Evolutionary conservation across 176 grass and related monocot species (phyloP).

Genomic region (Triticum dicoccoides): DNA sequence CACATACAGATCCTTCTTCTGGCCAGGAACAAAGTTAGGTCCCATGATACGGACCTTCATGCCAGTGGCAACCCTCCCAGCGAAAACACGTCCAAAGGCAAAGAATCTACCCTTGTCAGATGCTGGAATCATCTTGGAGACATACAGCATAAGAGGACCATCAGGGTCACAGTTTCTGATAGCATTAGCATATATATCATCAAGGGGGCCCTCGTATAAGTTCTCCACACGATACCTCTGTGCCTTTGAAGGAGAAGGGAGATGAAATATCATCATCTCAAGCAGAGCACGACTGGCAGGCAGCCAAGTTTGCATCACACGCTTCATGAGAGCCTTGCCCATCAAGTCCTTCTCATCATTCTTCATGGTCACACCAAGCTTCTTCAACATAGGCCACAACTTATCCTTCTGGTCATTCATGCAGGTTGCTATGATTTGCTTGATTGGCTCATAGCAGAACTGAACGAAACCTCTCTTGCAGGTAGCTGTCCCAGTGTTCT

Average conservation of each 20-base stretch:
- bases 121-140: slow-evolving; percentile 91
- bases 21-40: slow-evolving; percentile 78
- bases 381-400: slow-evolving; percentile 84
- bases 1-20: slow-evolving; percentile 81
- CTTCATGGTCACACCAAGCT: slow-evolving; percentile 72
- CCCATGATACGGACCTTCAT: slow-evolving; percentile 90
- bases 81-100: slow-evolving; percentile 80
- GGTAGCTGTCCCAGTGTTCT: slow-evolving; percentile 54
- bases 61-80: slow-evolving; percentile 64
- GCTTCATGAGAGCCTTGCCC: slow-evolving; percentile 83
- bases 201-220: slow-evolving; percentile 68
- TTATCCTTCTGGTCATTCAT: slow-evolving; percentile 89
- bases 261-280: slow-evolving; percentile 87
- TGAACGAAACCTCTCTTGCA: slow-evolving; percentile 89
- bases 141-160: slow-evolving; percentile 80
- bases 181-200: slow-evolving; percentile 71
- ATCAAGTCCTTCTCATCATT: slow-evolving; percentile 65
- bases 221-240: slow-evolving; percentile 85
- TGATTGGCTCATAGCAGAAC: slow-evolving; percentile 84
- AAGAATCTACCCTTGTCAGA: slow-evolving; percentile 89
- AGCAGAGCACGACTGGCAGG: slow-evolving; percentile 73
- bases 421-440: slow-evolving; percentile 72
- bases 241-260: slow-evolving; percentile 59
- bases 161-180: slow-evolving; percentile 87
- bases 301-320: slow-evolving; percentile 85